Evolutionary conservation across 2,329 filamentous ascomycete genomes (phyloP), one percentile per base, ranked within the genome.

Genomic region (Alternaria tenuissima): DNA sequence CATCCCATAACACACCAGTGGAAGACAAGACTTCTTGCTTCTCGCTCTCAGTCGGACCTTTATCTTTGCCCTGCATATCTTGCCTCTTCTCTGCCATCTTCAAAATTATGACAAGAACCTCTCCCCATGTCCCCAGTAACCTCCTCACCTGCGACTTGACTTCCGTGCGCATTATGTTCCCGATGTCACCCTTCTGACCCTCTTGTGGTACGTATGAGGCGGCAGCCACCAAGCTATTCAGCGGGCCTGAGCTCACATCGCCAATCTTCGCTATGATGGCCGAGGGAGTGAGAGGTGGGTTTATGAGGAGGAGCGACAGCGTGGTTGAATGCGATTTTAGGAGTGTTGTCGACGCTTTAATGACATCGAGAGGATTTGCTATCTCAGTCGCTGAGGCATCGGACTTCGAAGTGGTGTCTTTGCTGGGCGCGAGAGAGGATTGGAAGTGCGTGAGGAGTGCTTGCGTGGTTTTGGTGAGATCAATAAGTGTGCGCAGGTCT

Each of bases 281-380:
- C 1, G 89, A 88, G 0, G 92, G 89, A 0, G 93, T 95, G 68
- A 96, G 96, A 0, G 94, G 94, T 18, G 92, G 86, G 72, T 92
- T 97, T 72, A 96, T 91, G 1, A 95, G 87, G 12, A 98, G 86
- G 1, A 97, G 88, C 0, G 92, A 94, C 26, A 97, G 84, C 64
- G 96, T 97, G 6, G 93, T 97, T 2, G 89, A 87, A 74, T 97
- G 93, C 0, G 93, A 92, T 75, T 88, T 89, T 60, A 97, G 87
- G 5, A 96, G 84, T 26, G 85, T 86, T 0, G 92, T 87, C 0
- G 91, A 86, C 70, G 94, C 90, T 69, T 87, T 86, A 34, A 94
- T 87, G 59, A 94, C 84, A 14, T 87, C 81, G 24, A 97, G 85
- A 9, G 88, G 83, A 66, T 73, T 78, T 55, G 62, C 69, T 4